A percentile compares a stretch with the other conserved stretches of the same genome.
phyloP scores from a whole-genome alignment of 345 rosid genomes.

The Nephelium lappaceum region DNA sequence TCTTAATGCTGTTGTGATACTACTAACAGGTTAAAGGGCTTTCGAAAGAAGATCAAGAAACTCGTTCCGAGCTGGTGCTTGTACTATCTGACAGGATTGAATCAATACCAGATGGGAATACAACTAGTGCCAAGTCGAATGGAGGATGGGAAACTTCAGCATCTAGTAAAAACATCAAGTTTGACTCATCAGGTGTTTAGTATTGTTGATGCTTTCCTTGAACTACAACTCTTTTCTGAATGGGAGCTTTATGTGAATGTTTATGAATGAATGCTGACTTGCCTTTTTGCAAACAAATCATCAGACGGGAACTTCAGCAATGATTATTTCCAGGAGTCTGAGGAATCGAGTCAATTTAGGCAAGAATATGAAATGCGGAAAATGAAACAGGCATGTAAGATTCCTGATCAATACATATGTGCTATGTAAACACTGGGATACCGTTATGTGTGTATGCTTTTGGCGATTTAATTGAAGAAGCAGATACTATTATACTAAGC shows the following conservation, averaged over 20 bases:
- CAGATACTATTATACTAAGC: background rate
- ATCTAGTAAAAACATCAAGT: constrained; percentile 63
- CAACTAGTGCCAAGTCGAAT: constrained; percentile 34
- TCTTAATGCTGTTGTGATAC: background rate
- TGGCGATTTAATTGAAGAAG: background rate
- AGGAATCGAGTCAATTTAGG: constrained; percentile 73
- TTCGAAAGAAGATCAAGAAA: constrained; percentile 59
- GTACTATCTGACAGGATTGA: constrained; percentile 63
- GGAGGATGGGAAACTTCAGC: constrained; percentile 67
- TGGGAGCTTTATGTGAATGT: constrained; percentile 9
- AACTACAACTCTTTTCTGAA: constrained; percentile 9
- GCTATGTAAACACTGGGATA: background rate
- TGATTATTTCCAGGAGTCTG: constrained; percentile 57
- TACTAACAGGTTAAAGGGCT: constrained; percentile 70
- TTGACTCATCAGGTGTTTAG: constrained; percentile 62
- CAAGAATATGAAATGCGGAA: constrained; percentile 77
- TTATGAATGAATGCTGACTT: background rate
- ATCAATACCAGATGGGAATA: constrained; percentile 65
- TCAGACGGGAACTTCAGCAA: constrained; percentile 55
- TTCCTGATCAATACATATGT: constrained; percentile 16
- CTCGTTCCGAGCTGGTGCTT: constrained; percentile 64
- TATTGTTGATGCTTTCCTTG: constrained; percentile 3
- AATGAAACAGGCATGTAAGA: constrained; percentile 76
- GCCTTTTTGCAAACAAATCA: constrained; percentile 11
- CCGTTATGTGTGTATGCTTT: too few relatives aligned